These are phyloP conservation scores for Rhododendron ferrugineum DNA, from an alignment of 148 eudicot genomes.

Conservation along the genomic window DNA sequence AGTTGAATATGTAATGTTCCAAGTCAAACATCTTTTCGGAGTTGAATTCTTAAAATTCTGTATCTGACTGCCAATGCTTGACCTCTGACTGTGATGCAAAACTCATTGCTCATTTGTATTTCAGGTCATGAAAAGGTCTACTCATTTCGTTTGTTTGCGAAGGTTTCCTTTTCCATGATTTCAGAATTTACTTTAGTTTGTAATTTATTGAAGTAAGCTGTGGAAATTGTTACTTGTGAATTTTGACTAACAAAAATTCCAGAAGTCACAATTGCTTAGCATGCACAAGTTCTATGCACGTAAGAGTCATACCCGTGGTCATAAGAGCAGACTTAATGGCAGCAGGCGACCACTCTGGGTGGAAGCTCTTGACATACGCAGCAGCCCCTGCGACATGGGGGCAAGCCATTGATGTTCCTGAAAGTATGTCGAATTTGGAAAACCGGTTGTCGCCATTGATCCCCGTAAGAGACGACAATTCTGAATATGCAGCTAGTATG, in stretches of 20 bases:
- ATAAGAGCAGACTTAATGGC: slow-evolving; percentile 87
- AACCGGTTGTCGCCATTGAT: slow-evolving; percentile 31
- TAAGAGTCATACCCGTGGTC: slow-evolving; percentile 59
- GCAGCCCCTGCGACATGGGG: slow-evolving; percentile 79
- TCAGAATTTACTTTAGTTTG: not conserved
- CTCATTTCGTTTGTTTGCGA: not conserved
- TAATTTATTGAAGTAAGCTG: not conserved
- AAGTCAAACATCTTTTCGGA: not conserved
- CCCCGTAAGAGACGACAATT: slow-evolving; percentile 31
- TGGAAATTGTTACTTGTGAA: not conserved
- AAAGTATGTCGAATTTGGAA: slow-evolving; percentile 36
- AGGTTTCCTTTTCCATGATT: not conserved
- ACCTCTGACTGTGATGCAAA: not conserved
- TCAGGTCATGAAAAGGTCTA: not conserved
- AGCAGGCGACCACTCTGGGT: slow-evolving; percentile 80
- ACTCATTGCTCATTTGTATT: not conserved
- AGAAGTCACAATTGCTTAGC: not conserved
- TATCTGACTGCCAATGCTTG: not conserved
- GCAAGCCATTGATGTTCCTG: slow-evolving; percentile 87
- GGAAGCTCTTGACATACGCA: slow-evolving; percentile 72
- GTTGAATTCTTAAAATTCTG: not conserved
- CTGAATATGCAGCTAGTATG: slow-evolving; percentile 68
- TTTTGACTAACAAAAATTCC: not conserved
- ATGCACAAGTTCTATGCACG: not conserved
- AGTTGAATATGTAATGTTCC: not conserved